Base-by-base conservation (phyloP, 2,329 filamentous ascomycete species). In the Paecilomyces dactylethromorphus region DNA sequence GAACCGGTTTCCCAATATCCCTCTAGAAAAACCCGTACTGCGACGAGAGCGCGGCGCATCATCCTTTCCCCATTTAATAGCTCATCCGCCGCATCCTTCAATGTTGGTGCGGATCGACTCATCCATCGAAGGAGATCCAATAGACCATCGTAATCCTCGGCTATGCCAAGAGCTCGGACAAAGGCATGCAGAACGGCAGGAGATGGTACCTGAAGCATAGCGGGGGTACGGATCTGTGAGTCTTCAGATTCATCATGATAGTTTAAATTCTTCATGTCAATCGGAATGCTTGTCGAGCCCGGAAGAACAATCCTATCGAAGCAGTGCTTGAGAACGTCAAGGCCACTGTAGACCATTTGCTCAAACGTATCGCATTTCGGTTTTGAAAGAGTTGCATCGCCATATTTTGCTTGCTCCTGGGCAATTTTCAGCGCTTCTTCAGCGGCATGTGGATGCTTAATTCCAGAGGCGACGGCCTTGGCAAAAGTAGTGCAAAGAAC, bases 101-200 rank as follows among this genome's bases (percentile, higher is more conserved):
- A 60, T 4, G 69, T 64, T 31, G 60, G 52, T 13, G 69, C 66
- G 59, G 68, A 71, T 51, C 64, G 64, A 31, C 67, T 71, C 73
- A 79, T 78, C 76, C 76, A 78, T 18, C 67, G 69, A 50, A 79
- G 64, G 22, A 79, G 65, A 54, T 68, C 68, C 33, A 78, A 56
- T 21, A 80, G 59, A 12, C 74, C 72, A 39, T 75, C 68, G 49
- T 71, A 69, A 57, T 80, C 78, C 58, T 69, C 68, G 5, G 71
- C 69, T 3, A 71, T 61, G 11, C 77, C 78, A 12, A 80, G 66
- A 31, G 73, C 71, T 50, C 77, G 69, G 52, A 78, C 69, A 59
- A 77, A 77, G 4, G 68, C 67, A 65, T 80, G 78, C 12, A 80
- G 67, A 12, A 67, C 64, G 35, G 74, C 71, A 56, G 74, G 74